A percentile compares a stretch with the other conserved stretches of the same genome.
These are phyloP conservation scores for Coemansia sp. DNA, from an alignment of 192 early-diverging fungal species.

Conservation along the genomic window DNA sequence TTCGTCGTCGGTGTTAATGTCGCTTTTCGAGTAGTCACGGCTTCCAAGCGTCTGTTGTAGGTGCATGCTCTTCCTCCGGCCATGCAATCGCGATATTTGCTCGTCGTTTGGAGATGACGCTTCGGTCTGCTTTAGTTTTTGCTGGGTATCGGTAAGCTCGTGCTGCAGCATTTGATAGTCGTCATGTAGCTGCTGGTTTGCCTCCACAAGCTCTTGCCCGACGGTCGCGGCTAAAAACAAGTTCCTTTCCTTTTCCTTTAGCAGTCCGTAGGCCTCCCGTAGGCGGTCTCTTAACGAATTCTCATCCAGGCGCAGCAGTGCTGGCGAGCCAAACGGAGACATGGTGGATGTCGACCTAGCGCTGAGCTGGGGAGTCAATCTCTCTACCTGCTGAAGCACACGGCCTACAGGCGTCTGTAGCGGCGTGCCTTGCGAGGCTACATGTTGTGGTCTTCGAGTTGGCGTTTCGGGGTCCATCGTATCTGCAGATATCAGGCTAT, in stretches of 20 bases:
- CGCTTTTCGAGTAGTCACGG: neutral
- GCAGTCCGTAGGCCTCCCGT: constrained; percentile 40
- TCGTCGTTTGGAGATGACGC: neutral
- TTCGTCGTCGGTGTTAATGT: neutral
- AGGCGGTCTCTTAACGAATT: constrained; percentile 33
- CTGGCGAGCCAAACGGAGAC: constrained; percentile 36
- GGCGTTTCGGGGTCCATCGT: constrained; percentile 34
- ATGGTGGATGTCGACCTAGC: neutral
- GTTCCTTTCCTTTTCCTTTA: constrained; percentile 48
- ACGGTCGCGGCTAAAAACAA: constrained; percentile 45
- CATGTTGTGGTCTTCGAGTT: constrained; percentile 5
- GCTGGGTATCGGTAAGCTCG: constrained; percentile 21
- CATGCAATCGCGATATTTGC: constrained; percentile 19
- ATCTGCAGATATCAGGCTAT: neutral
- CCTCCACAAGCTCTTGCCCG: constrained; percentile 47
- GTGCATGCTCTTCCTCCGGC: constrained; percentile 37
- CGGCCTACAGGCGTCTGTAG: constrained; percentile 11
- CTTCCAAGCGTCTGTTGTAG: neutral
- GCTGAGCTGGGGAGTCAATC: constrained; percentile 19
- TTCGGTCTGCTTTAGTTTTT: constrained; percentile 5
- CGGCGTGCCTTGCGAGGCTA: neutral
- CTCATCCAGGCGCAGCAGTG: constrained; percentile 36
- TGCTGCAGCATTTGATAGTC: constrained; percentile 20
- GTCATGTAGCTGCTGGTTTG: constrained; percentile 45
- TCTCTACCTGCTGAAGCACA: constrained; percentile 21